Evolutionary conservation across 2,329 filamentous ascomycete genomes (phyloP), one percentile per base, ranked within the genome.

Genomic region (Nemania abortiva): DNA sequence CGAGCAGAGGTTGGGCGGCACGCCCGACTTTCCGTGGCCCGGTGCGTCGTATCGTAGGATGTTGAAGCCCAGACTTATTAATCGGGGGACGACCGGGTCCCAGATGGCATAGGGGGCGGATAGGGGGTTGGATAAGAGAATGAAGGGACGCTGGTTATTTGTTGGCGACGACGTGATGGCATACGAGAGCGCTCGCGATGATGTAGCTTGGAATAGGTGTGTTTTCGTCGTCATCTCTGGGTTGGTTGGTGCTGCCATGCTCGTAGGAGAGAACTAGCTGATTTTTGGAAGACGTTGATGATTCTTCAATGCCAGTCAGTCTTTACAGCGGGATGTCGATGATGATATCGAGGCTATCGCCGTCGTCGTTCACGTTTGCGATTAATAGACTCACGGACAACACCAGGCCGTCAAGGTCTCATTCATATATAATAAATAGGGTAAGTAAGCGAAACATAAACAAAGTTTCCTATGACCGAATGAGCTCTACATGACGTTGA

Each of bases 1-100:
- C 2, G 77, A 75, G 7, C 71, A 65, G 18, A 82, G 74, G 5
- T 77, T 72, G 15, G 72, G 63, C 4, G 82, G 81, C 0, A 75
- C 75, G 0, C 75, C 75, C 1, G 82, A 84, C 15, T 60, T 67
- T 47, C 82, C 82, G 65, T 85, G 83, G 42, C 83, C 83, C 0
- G 82, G 82, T 49, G 82, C 80, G 67, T 84, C 81, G 69, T 82
- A 85, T 42, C 82, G 79, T 15, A 85, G 74, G 20, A 81, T 79
- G n/a, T 78, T 78, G 70, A 81, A 83, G 22, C 81, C 82, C 39
- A 74, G 72, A 1, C 70, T 66, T 53, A 78, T 76, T 53, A 84
- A 73, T 10, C 74, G 61, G 13, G 76, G 72, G 45, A 82, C 78
- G 9, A 84, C 77, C 47, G 74, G 77, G 64, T 84, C 83, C 82